These are phyloP conservation scores for Plasmodium blacklocki DNA, from an alignment of 169 alveolate genomes.

Conservation along the genomic window DNA sequence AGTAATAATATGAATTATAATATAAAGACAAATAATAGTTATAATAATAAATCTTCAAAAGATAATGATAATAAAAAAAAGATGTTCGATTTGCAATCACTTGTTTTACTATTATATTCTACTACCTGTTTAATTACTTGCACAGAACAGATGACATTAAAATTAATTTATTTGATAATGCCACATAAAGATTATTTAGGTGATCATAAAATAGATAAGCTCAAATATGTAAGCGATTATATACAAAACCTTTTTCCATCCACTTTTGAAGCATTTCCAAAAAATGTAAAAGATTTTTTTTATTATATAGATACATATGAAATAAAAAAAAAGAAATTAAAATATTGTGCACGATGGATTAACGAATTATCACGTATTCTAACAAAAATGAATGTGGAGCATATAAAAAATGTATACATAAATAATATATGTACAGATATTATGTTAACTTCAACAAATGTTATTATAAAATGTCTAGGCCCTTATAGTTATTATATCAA, in stretches of 20 bases:
- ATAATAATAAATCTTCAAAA: too few species aligned
- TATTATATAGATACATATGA: slow-evolving; percentile 74
- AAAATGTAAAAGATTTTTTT: slow-evolving; percentile 73
- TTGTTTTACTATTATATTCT: slow-evolving; percentile 78
- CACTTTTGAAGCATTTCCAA: slow-evolving; percentile 60
- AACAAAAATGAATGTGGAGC: slow-evolving; percentile 76
- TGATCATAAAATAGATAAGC: slow-evolving; percentile 80
- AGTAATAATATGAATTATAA: too few species aligned
- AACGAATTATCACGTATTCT: slow-evolving; percentile 79
- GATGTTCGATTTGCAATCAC: slow-evolving; percentile 81
- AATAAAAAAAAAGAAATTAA: slow-evolving; percentile 71
- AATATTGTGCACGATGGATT: slow-evolving; percentile 83
- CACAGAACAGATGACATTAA: slow-evolving; percentile 76
- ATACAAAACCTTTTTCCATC: slow-evolving; percentile 74
- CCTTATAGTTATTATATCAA: slow-evolving; percentile 87
- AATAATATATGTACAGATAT: slow-evolving; percentile 84
- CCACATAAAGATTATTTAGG: slow-evolving; percentile 77
- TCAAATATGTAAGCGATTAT: slow-evolving; percentile 82
- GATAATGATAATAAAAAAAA: too few species aligned
- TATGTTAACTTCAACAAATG: slow-evolving; percentile 77
- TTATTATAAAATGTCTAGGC: slow-evolving; percentile 83
- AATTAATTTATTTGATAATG: slow-evolving; percentile 75
- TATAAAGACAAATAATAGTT: too few species aligned
- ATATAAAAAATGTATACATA: slow-evolving; percentile 77
- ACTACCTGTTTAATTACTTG: slow-evolving; percentile 14